phyloP scores from a whole-genome alignment of 2,329 filamentous ascomycete species.

The Westerdykella aurantiaca region DNA sequence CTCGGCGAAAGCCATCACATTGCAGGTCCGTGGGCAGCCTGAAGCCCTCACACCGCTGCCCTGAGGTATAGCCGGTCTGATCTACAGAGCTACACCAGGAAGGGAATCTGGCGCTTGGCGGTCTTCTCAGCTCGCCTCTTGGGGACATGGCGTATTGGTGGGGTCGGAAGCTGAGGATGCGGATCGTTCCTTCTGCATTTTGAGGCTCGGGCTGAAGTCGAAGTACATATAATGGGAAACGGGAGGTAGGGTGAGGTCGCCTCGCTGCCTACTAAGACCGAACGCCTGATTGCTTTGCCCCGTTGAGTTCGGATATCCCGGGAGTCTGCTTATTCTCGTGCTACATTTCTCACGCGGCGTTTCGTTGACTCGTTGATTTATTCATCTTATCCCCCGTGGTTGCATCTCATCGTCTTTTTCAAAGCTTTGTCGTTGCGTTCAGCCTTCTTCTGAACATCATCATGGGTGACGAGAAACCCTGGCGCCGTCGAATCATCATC shows the following conservation, averaged over 20 bases:
- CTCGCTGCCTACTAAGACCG: neutral
- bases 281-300: too few species aligned
- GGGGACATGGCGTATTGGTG: conserved; percentile 6
- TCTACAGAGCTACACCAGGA: neutral
- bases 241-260: neutral
- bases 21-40: too few species aligned
- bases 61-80: neutral
- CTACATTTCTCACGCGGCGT: neutral
- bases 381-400: neutral
- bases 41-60: neutral
- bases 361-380: neutral
- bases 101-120: conserved; percentile 9
- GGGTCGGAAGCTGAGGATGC: neutral
- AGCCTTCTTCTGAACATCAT: neutral
- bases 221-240: neutral
- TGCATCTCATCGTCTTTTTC: neutral
- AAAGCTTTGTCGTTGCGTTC: neutral
- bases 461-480: conserved; percentile 18
- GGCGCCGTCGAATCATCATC: conserved; percentile 30
- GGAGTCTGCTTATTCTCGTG: conserved; percentile 5
- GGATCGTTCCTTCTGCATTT: neutral
- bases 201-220: neutral
- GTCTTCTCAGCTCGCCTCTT: conserved; percentile 10
- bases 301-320: too few species aligned
- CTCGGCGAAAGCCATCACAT: too few species aligned